Base-by-base conservation (phyloP, 805 yeast species). In the Zygosaccharomyces kombuchaensis region DNA sequence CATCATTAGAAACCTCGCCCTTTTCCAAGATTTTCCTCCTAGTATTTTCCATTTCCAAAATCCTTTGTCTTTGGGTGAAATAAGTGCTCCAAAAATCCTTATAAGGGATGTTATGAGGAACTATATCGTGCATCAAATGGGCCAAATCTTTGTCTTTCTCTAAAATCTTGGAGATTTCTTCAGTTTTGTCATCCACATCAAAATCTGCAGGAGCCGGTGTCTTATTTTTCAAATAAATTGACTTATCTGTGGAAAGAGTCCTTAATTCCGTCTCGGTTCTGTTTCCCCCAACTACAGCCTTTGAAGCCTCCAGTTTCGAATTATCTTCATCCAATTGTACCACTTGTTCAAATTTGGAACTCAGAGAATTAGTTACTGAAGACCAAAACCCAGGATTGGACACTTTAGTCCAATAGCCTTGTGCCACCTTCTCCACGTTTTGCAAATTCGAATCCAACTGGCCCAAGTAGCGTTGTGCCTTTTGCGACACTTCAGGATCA, bases 51-150 rank as follows among this genome's bases (percentile, higher is more conserved):
- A 77, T 81, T 37, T 74, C 73, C 34, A 76, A 71, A 16, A 87
- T 77, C 53, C 73, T 72, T 9, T 66, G 62, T 46, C 75, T 77
- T 57, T 75, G 69, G 44, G 67, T 71, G 65, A 79, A 84, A 65
- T 87, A 89, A 27, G 81, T 73, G 36, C 70, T 67, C 97, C 97
- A 90, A 63, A 90, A 90, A 38, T 70, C 70, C 21, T 74, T 68
- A 55, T 81, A 84, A 3, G 77, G 57, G 30, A 82, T 65, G 54
- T 75, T 62, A 6, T 73, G 76, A 0, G 96, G 95, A 1, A 89
- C 95, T 6, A 88, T 60, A 23, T 68, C 67, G 45, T 78, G 76
- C 78, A 80, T 78, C 32, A 85, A 64, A 26, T 67, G 67, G 21
- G 71, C 67, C 49, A 88, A 73, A 19, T 78, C 75, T 4, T 77